Percentiles rank a stretch among this genome's conserved stretches.
Conservation (phyloP, 805 yeast genomes). For the Pichia scutulata region DNA sequence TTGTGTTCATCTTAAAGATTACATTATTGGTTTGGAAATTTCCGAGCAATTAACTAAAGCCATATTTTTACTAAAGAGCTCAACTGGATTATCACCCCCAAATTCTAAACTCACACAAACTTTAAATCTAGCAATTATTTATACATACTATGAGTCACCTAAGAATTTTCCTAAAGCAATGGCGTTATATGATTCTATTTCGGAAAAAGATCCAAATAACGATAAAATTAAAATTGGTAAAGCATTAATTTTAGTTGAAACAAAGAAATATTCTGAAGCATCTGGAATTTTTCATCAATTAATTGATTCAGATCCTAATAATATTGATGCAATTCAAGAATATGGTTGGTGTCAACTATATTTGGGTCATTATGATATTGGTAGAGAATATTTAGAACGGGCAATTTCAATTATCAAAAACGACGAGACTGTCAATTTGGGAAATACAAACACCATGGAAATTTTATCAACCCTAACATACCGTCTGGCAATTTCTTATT, state of each 20-base stretch:
- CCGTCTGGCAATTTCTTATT: slow-evolving; percentile 64
- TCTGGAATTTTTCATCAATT: slow-evolving; percentile 38
- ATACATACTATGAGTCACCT: slow-evolving; percentile 85
- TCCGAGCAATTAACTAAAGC: slow-evolving; percentile 54
- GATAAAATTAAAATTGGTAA: slow-evolving; percentile 70
- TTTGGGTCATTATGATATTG: slow-evolving; percentile 41
- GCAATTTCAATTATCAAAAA: slow-evolving; percentile 28
- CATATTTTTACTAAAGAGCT: slow-evolving; percentile 40
- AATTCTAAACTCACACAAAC: slow-evolving; percentile 53
- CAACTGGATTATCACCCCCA: slow-evolving; percentile 39
- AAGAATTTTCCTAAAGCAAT: slow-evolving; percentile 74
- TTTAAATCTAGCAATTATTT: slow-evolving; percentile 62
- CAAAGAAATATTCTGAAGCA: slow-evolving; percentile 51
- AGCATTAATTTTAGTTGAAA: slow-evolving; percentile 68
- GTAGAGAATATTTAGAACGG: slow-evolving; percentile 41
- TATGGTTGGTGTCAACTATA: slow-evolving; percentile 72
- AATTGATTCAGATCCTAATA: slow-evolving; percentile 39
- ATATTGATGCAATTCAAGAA: slow-evolving; percentile 57
- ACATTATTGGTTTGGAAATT: slow-evolving; percentile 49
- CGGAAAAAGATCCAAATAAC: slow-evolving; percentile 31
- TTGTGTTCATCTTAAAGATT: slow-evolving; percentile 54
- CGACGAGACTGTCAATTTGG: neutral
- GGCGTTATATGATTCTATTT: slow-evolving; percentile 57
- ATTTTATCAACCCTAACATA: slow-evolving; percentile 55
- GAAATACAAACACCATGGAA: slow-evolving; percentile 40